Percentiles rank a stretch among this genome's conserved stretches.
Conservation (phyloP, 441 rosid species). For the Sinapis alba region DNA sequence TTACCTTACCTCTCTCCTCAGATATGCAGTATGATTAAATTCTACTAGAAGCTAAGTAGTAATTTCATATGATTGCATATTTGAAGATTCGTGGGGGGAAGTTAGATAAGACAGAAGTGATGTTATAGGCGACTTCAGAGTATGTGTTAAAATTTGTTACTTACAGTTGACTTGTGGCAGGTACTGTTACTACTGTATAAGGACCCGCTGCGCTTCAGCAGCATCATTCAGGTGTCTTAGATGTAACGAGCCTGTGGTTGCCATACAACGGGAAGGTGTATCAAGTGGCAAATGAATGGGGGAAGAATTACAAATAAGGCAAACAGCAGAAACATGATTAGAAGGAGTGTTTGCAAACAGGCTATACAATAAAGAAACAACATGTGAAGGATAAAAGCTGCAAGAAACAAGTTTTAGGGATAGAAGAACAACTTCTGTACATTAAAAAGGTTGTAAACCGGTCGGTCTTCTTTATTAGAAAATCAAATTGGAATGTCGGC, state of each 20-base stretch:
- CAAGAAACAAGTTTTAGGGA: conserved; percentile 14
- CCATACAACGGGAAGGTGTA: conserved; percentile 76
- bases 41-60: background rate
- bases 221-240: conserved; percentile 72
- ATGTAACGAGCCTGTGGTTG: conserved; percentile 76
- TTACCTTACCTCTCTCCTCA: conserved; percentile 3
- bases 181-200: conserved; percentile 91
- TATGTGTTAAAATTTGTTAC: conserved; percentile 17
- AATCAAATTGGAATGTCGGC: background rate
- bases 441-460: conserved; percentile 1
- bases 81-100: conserved; percentile 11
- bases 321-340: background rate
- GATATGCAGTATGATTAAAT: background rate
- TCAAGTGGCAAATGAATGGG: conserved; percentile 28
- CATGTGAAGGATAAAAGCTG: conserved; percentile 12
- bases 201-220: conserved; percentile 80
- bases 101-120: conserved; percentile 7
- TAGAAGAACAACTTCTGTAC: background rate
- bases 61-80: background rate
- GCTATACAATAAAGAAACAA: conserved; percentile 18
- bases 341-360: conserved; percentile 10
- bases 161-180: conserved; percentile 48
- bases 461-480: conserved; percentile 10
- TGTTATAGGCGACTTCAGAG: background rate
- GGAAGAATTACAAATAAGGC: background rate